These are phyloP conservation scores for Saccharomycopsis javanensis DNA, from an alignment of 805 yeast species.

Conservation along the genomic window DNA sequence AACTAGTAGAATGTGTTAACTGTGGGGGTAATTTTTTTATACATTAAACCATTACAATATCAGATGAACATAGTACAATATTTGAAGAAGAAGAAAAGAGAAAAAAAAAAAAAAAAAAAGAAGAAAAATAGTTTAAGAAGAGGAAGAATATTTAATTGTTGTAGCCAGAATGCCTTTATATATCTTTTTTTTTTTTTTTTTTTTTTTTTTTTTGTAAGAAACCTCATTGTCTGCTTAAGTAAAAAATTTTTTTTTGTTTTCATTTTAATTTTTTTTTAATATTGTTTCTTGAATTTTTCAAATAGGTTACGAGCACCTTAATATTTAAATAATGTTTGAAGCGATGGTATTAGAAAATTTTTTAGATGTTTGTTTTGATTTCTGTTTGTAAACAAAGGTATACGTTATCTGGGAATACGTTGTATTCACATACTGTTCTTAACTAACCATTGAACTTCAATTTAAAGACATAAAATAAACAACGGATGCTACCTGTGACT, in stretches of 20 bases:
- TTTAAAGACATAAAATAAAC: too few relatives aligned
- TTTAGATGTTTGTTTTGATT: neutral
- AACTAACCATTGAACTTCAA: too few relatives aligned
- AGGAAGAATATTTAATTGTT: too few relatives aligned
- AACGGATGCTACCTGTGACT: too few relatives aligned
- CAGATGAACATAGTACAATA: conserved; percentile 17
- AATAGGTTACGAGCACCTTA: neutral
- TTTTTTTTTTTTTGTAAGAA: neutral
- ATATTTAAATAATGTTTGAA: neutral
- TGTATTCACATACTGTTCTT: neutral
- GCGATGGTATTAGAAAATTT: neutral
- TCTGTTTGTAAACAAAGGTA: conserved; percentile 1
- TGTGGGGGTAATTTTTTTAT: conserved; percentile 5
- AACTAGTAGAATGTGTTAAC: conserved; percentile 18
- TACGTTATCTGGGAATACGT: neutral
- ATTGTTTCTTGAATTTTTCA: too few relatives aligned
- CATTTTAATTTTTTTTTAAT: too few relatives aligned
- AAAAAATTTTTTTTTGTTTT: neutral
- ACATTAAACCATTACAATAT: conserved; percentile 20
- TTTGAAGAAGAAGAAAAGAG: conserved; percentile 3
- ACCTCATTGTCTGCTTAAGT: neutral
- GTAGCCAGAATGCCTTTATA: neutral
- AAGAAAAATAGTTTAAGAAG: neutral
- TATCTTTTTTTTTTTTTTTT: neutral
- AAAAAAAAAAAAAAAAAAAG: neutral